Base-by-base conservation (phyloP, 352 stramenopile species). In the Globisporangium paddicum region DNA sequence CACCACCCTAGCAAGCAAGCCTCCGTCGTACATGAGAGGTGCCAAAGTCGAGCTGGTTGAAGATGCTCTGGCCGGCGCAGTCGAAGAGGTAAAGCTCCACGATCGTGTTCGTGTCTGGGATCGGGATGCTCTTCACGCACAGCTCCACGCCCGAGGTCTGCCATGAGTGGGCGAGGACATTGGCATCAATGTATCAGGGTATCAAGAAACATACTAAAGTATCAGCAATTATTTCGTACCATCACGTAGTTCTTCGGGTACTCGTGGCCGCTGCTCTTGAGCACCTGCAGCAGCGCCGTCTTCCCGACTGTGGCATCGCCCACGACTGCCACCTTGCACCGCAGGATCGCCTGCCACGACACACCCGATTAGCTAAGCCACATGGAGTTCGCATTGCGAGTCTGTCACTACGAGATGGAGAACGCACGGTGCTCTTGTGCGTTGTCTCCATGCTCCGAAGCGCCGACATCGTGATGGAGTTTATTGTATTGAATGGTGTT, bases 241-340 rank as follows among this genome's bases (percentile, higher is more conserved):
- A 98, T 98, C 44, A 97, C 73, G 70, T 98, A 98, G 67, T 97
- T 98, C 67, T 98, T 98, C 0, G 90, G 91, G 62, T 97, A 98
- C 55, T 96, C 88, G 60, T 96, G 85, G 3, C 90, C 89, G 55
- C 74, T 89, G 63, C 82, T 96, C 68, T 95, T 95, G 63, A 97
- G 88, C 65, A 96, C 89, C 56, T 97, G 89, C 19, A 96, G 64
- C 41, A 98, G 47, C 7, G 91, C 90, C 0, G 82, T 96, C 72
- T 98, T 98, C 10, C 91, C 91, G 26, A 96, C 87, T 0, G 83
- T 94, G 0, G 89, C 84, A 64, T 97, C 91, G 23, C 91, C 91
- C 21, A 97, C 89, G 25, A 98, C 80, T 3, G 92, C 85, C 10
- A 96, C 86, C 48, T 97, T 96, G 58, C 86, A 96, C 3, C 91